Percentiles rank a stretch among this genome's conserved stretches.
These are phyloP conservation scores for Paramarasmius palmivorus DNA, from an alignment of 1,284 basidiomycete species.

Conservation along the genomic window DNA sequence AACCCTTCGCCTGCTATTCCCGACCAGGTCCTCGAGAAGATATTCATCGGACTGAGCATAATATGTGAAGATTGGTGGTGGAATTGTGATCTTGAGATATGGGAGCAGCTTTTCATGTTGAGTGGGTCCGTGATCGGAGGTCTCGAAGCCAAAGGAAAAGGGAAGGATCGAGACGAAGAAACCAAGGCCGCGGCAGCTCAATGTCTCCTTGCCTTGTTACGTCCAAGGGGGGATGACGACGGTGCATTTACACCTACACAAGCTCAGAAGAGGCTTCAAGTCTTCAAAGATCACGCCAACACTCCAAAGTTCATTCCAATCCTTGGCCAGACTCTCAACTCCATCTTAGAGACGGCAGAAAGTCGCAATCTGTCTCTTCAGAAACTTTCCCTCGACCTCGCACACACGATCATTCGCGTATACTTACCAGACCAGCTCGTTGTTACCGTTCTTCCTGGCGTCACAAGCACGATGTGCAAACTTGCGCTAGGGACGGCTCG, in stretches of 20 bases:
- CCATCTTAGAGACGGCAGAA: slow-evolving; percentile 57
- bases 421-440: slow-evolving; percentile 68
- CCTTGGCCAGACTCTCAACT: slow-evolving; percentile 80
- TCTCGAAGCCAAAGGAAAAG: slow-evolving; percentile 59
- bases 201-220: slow-evolving; percentile 60
- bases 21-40: slow-evolving; percentile 76
- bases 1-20: slow-evolving; percentile 69
- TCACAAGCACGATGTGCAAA: slow-evolving; percentile 75
- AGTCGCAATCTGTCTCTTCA: slow-evolving; percentile 66
- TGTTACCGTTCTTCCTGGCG: slow-evolving; percentile 80
- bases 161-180: slow-evolving; percentile 70
- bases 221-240: slow-evolving; percentile 25
- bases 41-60: slow-evolving; percentile 61
- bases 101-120: slow-evolving; percentile 87
- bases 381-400: slow-evolving; percentile 58
- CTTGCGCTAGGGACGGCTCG: slow-evolving; percentile 57
- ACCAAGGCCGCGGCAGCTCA: slow-evolving; percentile 66
- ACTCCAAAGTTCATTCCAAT: slow-evolving; percentile 66
- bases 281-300: slow-evolving; percentile 48
- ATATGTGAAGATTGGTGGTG: slow-evolving; percentile 82
- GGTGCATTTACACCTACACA: slow-evolving; percentile 22
- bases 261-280: slow-evolving; percentile 37
- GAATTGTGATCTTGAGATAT: slow-evolving; percentile 59
- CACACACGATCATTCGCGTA: slow-evolving; percentile 52
- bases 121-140: slow-evolving; percentile 69